Base-by-base conservation (phyloP, 2,329 filamentous ascomycete genomes). In the Dactylellina parvicollis region DNA sequence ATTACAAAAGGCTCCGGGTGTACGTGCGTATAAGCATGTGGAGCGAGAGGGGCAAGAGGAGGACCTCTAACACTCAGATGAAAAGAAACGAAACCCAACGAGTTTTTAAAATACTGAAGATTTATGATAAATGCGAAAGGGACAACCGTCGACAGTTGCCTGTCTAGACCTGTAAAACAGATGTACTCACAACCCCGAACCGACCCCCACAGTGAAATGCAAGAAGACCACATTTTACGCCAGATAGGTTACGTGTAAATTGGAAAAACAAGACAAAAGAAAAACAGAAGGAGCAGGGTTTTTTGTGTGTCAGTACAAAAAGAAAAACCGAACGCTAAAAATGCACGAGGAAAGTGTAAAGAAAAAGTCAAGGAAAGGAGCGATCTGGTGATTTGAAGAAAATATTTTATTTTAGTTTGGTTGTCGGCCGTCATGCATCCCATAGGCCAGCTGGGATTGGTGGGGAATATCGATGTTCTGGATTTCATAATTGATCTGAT, bases 241-340 rank as follows among this genome's bases (percentile, higher is more conserved):
- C 69, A 44, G 52, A 46, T 55, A 60, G 24, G n/a, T n/a, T 32
- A 69, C 34, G 40, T 73, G 46, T 50, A 66, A 16, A 73, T 49
- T 4, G 8, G 2, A 60, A 55, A 47, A 32, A 44, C 14, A 73
- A 55, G 46, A 66, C 60, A 73, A 59, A 73, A 20, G 57, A 49
- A 50, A 64, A 64, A 36, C 56, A 28, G 34, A 18, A 52, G n/a
- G 52, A 28, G 47, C 32, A 46, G 28, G 24, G 47, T 55, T 57
- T 56, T 56, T 64, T 52, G 52, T 64, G 44, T 52, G 24, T 22
- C 30, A 40, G 49, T 50, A 50, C 32, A 30, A 52, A 55, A 42
- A 65, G 30, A 36, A 44, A 67, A 55, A 60, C 42, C 36, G 34
- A 65, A 60, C 69, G 69, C 69, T 73, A 73, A 73, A 55, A 73